A percentile compares a stretch with the other conserved stretches of the same genome.
Conservation (phyloP, 2,329 filamentous ascomycete genomes). For the Trichoderma asperellum region DNA sequence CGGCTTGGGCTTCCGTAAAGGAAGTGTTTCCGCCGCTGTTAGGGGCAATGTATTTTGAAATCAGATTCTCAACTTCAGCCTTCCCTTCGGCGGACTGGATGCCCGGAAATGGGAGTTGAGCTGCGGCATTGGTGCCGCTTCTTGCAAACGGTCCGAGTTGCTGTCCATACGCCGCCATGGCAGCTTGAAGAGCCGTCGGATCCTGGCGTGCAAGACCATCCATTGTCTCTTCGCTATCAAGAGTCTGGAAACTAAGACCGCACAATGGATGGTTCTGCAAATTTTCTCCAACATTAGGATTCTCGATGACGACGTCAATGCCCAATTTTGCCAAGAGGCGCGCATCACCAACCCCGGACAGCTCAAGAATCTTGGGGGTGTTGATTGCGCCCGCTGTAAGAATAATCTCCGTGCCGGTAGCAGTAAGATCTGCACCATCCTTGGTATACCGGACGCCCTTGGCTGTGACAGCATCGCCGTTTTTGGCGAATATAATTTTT, state of each 20-base stretch:
- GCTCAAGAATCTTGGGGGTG: constrained; percentile 49
- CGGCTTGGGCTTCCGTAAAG: constrained; percentile 19
- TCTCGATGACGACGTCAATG: constrained; percentile 41
- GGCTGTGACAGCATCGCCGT: constrained; percentile 25
- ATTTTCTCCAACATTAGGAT: constrained; percentile 46
- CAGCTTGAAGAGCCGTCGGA: constrained; percentile 38
- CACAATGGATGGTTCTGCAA: constrained; percentile 43
- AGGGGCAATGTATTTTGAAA: constrained; percentile 14
- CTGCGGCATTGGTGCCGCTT: constrained; percentile 21
- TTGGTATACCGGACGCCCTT: constrained; percentile 33
- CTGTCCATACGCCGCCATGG: constrained; percentile 41
- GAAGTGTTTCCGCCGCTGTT: neutral
- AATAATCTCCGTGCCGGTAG: constrained; percentile 47
- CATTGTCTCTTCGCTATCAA: constrained; percentile 31
- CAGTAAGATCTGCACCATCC: constrained; percentile 20
- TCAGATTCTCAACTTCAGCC: constrained; percentile 20
- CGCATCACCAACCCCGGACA: constrained; percentile 47
- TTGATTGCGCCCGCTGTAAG: constrained; percentile 49
- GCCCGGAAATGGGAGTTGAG: constrained; percentile 14
- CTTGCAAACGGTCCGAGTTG: constrained; percentile 23
- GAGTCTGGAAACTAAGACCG: constrained; percentile 29
- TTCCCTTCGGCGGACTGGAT: constrained; percentile 2
- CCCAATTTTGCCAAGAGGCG: constrained; percentile 41
- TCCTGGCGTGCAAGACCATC: constrained; percentile 42
- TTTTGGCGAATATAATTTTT: constrained; percentile 38